Evolutionary conservation across 352 stramenopile genomes (phyloP).

Genomic region (Phytopythium litorale): DNA sequence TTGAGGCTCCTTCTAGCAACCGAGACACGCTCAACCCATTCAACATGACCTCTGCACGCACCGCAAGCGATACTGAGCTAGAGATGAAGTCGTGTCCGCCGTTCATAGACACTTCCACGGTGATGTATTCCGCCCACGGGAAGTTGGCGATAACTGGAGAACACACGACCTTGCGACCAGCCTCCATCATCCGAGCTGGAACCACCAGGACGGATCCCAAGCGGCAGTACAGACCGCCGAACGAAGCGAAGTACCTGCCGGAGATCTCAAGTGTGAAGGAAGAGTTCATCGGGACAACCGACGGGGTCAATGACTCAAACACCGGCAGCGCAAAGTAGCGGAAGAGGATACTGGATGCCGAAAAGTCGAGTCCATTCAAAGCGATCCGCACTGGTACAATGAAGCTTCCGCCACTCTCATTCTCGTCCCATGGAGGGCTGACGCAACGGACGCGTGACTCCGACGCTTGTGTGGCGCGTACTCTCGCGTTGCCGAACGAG

Average conservation of each 20-base stretch:
- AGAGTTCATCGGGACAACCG: constrained; percentile 10
- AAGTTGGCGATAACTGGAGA: background rate
- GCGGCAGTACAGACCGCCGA: constrained; percentile 22
- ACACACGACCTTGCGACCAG: constrained; percentile 18
- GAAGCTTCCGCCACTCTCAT: constrained; percentile 3
- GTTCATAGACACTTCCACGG: constrained; percentile 36
- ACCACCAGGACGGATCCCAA: constrained; percentile 13
- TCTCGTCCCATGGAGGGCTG: constrained; percentile 26
- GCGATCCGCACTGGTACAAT: constrained; percentile 18
- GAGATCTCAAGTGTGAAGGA: constrained; percentile 13
- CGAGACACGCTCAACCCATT: constrained; percentile 13
- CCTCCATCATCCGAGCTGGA: constrained; percentile 12
- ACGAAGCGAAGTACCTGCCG: constrained; percentile 22
- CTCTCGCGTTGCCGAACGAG: constrained; percentile 19
- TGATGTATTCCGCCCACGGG: background rate
- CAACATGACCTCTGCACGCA: constrained; percentile 21
- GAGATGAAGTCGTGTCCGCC: constrained; percentile 27
- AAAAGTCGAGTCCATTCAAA: constrained; percentile 26
- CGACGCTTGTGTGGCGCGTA: constrained; percentile 18
- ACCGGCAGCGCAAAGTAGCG: constrained; percentile 24
- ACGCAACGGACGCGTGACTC: constrained; percentile 21
- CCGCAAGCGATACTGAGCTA: constrained; percentile 8
- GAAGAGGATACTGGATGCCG: constrained; percentile 21
- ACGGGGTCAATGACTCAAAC: constrained; percentile 14
- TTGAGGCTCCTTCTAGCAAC: constrained; percentile 13